Conservation (phyloP, 2,329 filamentous ascomycete genomes). For the Neofusicoccum cordaticola region DNA sequence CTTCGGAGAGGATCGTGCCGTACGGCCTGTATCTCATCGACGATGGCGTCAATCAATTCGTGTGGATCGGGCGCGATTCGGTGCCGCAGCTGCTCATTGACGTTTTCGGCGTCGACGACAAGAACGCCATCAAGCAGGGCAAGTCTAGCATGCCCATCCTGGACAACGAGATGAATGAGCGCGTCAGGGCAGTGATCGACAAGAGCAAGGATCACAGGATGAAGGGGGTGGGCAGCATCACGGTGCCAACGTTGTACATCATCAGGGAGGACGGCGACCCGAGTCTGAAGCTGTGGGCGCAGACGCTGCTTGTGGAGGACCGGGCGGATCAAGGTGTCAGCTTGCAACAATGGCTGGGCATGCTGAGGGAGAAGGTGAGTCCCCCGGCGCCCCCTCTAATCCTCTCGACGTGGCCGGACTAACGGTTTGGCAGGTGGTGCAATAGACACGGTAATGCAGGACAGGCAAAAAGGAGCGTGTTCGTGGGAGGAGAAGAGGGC, state of each 20-base stretch:
- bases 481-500: background rate
- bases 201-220: conserved; percentile 88
- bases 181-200: conserved; percentile 81
- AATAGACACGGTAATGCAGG: conserved; percentile 25
- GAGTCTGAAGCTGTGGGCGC: conserved; percentile 91
- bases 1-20: conserved; percentile 79
- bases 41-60: conserved; percentile 94
- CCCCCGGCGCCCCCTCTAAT: conserved; percentile 15
- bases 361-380: conserved; percentile 88
- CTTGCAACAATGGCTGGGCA: conserved; percentile 88
- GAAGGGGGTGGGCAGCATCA: conserved; percentile 87
- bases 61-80: conserved; percentile 92
- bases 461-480: background rate
- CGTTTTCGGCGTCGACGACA: conserved; percentile 85
- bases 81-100: conserved; percentile 85
- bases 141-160: conserved; percentile 84
- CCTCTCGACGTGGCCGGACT: conserved; percentile 15
- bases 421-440: conserved; percentile 30
- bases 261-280: conserved; percentile 95
- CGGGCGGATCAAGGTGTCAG: conserved; percentile 91
- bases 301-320: conserved; percentile 93
- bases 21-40: conserved; percentile 96
- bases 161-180: conserved; percentile 95
- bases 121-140: conserved; percentile 81
- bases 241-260: conserved; percentile 88